Conservation (phyloP, 768 basidiomycete species). For the Collybia mongolica region DNA sequence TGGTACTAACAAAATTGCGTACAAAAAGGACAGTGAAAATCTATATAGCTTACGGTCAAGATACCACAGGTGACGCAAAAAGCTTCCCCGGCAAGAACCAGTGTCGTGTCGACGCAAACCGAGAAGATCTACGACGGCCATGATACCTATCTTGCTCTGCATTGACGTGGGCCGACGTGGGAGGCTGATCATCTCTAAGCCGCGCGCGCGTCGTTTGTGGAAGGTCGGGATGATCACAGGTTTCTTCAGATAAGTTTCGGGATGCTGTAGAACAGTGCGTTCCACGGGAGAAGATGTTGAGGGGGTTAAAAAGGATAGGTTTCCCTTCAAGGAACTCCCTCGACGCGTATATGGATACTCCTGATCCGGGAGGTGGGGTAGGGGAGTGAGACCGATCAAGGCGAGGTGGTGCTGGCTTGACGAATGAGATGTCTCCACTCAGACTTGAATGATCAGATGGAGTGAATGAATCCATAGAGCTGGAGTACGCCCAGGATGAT, state of each 20-base stretch:
- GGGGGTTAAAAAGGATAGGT: not conserved
- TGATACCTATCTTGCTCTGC: not conserved
- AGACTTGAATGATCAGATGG: too few relatives aligned
- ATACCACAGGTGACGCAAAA: constrained; percentile 4
- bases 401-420: too few relatives aligned
- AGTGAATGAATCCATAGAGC: too few relatives aligned
- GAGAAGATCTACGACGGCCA: constrained; percentile 3
- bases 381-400: not conserved
- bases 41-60: not conserved
- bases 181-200: not conserved
- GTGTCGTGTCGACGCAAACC: constrained; percentile 9
- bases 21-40: too few relatives aligned
- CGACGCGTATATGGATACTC: not conserved
- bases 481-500: too few relatives aligned
- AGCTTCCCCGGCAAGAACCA: constrained; percentile 14
- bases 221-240: too few relatives aligned
- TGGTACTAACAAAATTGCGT: too few relatives aligned
- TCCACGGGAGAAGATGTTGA: not conserved
- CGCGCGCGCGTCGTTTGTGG: not conserved
- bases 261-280: too few relatives aligned
- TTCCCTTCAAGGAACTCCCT: not conserved
- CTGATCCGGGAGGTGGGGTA: not conserved
- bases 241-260: too few relatives aligned
- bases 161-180: not conserved
- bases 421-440: too few relatives aligned